Evolutionary conservation across 768 basidiomycete genomes (phyloP).

Genomic region (Hysterangium stoloniferum): DNA sequence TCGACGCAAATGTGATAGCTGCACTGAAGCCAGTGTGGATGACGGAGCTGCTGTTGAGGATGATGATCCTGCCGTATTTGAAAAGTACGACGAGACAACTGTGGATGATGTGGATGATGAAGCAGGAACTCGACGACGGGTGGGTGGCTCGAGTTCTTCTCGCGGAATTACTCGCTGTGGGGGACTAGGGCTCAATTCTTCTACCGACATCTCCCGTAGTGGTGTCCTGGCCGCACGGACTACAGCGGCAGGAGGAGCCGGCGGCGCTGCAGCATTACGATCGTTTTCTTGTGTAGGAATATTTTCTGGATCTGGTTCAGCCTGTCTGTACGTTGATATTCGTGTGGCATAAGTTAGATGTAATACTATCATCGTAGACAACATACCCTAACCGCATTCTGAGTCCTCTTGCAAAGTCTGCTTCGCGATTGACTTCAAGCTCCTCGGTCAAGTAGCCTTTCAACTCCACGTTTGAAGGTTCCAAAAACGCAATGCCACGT

Average conservation of each 20-base stretch:
- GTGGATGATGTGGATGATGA: neutral
- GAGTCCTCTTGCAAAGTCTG: constrained; percentile 55
- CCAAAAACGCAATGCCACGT: constrained; percentile 68
- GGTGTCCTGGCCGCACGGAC: constrained; percentile 12
- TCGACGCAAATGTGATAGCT: neutral
- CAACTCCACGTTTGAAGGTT: constrained; percentile 55
- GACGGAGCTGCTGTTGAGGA: neutral
- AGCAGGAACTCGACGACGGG: constrained; percentile 27
- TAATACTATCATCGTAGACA: neutral
- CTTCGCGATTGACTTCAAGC: constrained; percentile 48
- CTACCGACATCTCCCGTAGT: constrained; percentile 20
- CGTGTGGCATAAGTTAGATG: neutral
- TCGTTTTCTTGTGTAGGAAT: constrained; percentile 1
- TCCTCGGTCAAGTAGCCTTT: constrained; percentile 60
- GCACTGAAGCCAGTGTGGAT: neutral
- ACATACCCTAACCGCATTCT: constrained; percentile 59
- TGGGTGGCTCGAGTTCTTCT: constrained; percentile 33
- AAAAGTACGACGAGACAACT: constrained; percentile 2
- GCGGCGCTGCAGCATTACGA: neutral
- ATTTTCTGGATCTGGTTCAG: constrained; percentile 2
- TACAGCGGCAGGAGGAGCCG: constrained; percentile 10
- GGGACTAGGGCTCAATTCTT: constrained; percentile 21
- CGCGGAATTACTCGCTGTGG: constrained; percentile 18
- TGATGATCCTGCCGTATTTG: neutral
- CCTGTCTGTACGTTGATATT: neutral